These are phyloP conservation scores for Aspergillus mulundensis DNA, from an alignment of 495 filamentous ascomycete species.

Conservation along the genomic window DNA sequence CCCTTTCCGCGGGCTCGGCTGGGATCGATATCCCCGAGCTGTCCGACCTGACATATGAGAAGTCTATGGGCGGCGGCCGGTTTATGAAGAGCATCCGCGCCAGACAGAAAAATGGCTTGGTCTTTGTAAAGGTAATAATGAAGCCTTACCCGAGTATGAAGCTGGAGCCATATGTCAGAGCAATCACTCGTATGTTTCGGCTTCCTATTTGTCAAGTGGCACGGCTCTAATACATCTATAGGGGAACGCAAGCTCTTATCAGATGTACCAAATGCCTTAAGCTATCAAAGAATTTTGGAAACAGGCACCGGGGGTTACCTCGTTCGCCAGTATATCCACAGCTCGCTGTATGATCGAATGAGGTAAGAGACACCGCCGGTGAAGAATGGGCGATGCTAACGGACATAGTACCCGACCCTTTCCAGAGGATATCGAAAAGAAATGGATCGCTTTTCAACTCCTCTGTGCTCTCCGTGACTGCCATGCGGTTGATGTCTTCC, in stretches of 20 bases:
- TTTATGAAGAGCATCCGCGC: slow-evolving; percentile 98
- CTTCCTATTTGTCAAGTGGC: not conserved
- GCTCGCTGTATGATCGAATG: slow-evolving; percentile 94
- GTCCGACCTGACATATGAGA: slow-evolving; percentile 84
- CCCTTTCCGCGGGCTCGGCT: slow-evolving; percentile 82
- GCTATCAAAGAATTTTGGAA: slow-evolving; percentile 85
- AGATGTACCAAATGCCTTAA: slow-evolving; percentile 86
- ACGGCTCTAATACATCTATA: slow-evolving; percentile 35
- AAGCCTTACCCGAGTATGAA: slow-evolving; percentile 79
- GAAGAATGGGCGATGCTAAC: slow-evolving; percentile 7
- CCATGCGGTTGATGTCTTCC: slow-evolving; percentile 84
- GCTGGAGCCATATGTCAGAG: slow-evolving; percentile 69
- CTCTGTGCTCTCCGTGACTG: slow-evolving; percentile 90
- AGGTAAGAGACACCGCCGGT: slow-evolving; percentile 42
- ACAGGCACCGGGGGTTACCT: slow-evolving; percentile 88
- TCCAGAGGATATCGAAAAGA: slow-evolving; percentile 95
- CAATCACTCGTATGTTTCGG: slow-evolving; percentile 61
- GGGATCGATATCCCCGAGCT: slow-evolving; percentile 93
- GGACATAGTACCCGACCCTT: slow-evolving; percentile 84
- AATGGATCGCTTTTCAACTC: slow-evolving; percentile 96
- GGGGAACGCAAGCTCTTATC: slow-evolving; percentile 75
- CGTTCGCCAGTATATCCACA: slow-evolving; percentile 93
- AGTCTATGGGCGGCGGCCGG: slow-evolving; percentile 84
- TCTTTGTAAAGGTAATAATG: slow-evolving; percentile 89
- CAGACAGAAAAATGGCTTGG: slow-evolving; percentile 80